phyloP scores from a whole-genome alignment of 2,329 filamentous ascomycete genomes.

The Penicillium sp. region DNA sequence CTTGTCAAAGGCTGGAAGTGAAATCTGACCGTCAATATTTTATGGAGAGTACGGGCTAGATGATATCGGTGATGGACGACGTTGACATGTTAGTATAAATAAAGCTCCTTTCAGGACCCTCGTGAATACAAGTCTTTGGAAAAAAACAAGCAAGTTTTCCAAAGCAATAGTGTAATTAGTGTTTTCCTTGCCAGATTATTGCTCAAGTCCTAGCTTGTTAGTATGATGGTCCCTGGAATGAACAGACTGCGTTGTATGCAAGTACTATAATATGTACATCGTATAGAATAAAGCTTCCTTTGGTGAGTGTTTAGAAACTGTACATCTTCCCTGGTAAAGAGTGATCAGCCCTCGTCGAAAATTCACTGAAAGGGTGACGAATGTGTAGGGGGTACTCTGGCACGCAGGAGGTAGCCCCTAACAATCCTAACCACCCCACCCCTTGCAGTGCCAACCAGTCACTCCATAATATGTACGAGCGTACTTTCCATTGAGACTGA shows the following conservation, averaged over 20 bases:
- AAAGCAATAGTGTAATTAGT: too few relatives aligned
- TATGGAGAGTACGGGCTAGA: background rate
- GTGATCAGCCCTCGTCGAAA: background rate
- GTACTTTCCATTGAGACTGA: background rate
- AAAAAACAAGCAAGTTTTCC: background rate
- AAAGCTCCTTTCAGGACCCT: background rate
- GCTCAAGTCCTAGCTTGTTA: background rate
- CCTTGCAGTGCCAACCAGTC: constrained; percentile 5
- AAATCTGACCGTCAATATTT: constrained; percentile 2
- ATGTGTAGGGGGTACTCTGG: background rate
- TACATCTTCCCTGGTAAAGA: background rate
- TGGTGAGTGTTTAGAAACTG: background rate
- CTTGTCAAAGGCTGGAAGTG: background rate
- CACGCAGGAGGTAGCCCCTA: constrained; percentile 6
- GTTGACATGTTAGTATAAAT: background rate
- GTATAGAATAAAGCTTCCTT: background rate
- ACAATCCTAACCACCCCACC: constrained; percentile 8
- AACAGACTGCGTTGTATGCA: background rate
- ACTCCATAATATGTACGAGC: background rate
- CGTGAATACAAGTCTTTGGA: background rate
- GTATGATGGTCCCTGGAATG: background rate
- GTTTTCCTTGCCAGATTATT: background rate
- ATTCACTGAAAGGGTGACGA: background rate
- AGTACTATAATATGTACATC: background rate
- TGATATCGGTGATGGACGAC: background rate